phyloP scores from a whole-genome alignment of 805 yeast genomes.

The Starmerella ratchasimensis region DNA sequence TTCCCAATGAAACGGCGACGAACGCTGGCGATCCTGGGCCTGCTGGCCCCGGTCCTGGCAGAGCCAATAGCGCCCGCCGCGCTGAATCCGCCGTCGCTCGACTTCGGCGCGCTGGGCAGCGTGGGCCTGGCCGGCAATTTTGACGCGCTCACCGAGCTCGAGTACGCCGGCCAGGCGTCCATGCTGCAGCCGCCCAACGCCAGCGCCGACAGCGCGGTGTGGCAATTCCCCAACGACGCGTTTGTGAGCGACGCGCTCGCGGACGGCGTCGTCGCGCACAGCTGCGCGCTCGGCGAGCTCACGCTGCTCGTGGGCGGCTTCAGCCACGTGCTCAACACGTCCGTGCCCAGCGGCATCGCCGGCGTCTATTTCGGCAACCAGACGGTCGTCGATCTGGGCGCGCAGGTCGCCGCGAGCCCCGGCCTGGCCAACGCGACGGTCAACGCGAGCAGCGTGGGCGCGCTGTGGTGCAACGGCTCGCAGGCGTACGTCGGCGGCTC shows the following conservation, averaged over 20 bases:
- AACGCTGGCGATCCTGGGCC: no score
- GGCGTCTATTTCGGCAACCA: slow-evolving; percentile 4
- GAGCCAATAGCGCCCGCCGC: no score
- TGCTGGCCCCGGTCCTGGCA: no score
- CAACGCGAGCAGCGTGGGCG: slow-evolving; percentile 22
- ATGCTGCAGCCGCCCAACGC: slow-evolving; percentile 13
- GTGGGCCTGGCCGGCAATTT: slow-evolving; percentile 14
- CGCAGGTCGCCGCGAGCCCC: not conserved
- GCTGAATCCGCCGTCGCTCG: slow-evolving; percentile 4
- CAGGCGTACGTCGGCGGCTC: slow-evolving; percentile 71
- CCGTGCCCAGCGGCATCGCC: slow-evolving; percentile 7
- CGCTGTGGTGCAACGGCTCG: slow-evolving; percentile 38
- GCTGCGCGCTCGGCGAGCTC: slow-evolving; percentile 16
- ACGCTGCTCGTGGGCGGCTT: slow-evolving; percentile 18
- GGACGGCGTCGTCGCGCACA: slow-evolving; percentile 15
- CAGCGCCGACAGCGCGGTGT: slow-evolving; percentile 14
- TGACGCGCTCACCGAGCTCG: slow-evolving; percentile 26
- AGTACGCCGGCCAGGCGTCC: slow-evolving; percentile 28
- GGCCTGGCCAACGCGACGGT: no score
- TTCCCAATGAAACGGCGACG: no score
- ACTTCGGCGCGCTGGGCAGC: slow-evolving; percentile 11
- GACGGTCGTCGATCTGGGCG: not conserved
- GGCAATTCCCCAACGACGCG: slow-evolving; percentile 9
- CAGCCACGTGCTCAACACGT: slow-evolving; percentile 6
- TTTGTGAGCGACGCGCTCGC: slow-evolving; percentile 19